These are phyloP conservation scores for Cryphonectria radicalis DNA, from an alignment of 2,329 filamentous ascomycete species.

Conservation along the genomic window DNA sequence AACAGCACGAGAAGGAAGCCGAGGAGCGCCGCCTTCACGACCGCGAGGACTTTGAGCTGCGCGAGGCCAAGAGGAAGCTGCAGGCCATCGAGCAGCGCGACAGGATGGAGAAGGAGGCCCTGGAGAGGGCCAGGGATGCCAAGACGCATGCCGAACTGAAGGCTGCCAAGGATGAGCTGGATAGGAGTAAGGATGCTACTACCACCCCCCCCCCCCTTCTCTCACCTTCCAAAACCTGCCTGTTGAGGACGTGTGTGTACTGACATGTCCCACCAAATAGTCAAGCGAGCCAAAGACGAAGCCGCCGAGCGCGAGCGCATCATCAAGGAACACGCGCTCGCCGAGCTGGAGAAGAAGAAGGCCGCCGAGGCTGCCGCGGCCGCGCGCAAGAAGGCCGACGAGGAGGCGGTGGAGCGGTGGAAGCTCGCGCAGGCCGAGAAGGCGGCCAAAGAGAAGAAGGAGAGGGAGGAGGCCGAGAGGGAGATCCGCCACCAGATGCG, in stretches of 20 bases:
- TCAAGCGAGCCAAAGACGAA: conserved; percentile 50
- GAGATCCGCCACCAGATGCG: conserved; percentile 61
- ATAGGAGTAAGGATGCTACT: conserved; percentile 37
- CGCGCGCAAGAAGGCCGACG: conserved; percentile 50
- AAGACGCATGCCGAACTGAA: conserved; percentile 55
- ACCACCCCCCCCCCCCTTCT: background rate
- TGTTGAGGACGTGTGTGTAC: background rate
- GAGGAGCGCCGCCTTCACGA: conserved; percentile 32
- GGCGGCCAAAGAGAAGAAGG: conserved; percentile 50
- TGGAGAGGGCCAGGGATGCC: conserved; percentile 44
- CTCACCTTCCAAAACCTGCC: background rate
- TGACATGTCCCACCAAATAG: conserved; percentile 3
- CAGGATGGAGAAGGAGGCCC: conserved; percentile 41
- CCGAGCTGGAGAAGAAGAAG: conserved; percentile 52
- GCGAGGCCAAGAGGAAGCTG: conserved; percentile 45
- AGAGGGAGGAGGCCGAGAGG: conserved; percentile 53
- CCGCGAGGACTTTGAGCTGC: conserved; percentile 41
- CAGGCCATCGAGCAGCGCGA: conserved; percentile 44
- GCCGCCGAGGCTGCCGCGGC: conserved; percentile 50
- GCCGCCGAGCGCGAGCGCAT: conserved; percentile 56
- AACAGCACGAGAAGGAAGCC: conserved; percentile 32
- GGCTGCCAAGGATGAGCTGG: conserved; percentile 52
- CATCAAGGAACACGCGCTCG: conserved; percentile 55
- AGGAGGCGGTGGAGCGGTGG: conserved; percentile 56
- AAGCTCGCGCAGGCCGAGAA: conserved; percentile 55